A percentile compares a stretch with the other conserved stretches of the same genome.
phyloP scores from a whole-genome alignment of 441 rosid genomes.

The Rhodomyrtus psidioides region DNA sequence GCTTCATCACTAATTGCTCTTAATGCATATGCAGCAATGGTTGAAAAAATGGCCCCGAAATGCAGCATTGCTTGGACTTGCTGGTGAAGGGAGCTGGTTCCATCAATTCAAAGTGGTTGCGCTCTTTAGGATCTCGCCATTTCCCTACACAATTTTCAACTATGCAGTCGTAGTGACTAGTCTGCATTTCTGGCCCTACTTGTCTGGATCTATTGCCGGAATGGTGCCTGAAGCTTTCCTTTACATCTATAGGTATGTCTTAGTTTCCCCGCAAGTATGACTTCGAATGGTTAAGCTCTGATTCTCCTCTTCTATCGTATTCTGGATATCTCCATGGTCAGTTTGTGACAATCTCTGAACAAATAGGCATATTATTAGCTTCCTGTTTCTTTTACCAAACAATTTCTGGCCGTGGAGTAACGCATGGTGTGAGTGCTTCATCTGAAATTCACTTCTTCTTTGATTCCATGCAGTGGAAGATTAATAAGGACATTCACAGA shows the following conservation, averaged over 20 bases:
- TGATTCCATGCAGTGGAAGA: constrained; percentile 64
- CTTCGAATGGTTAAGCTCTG: neutral
- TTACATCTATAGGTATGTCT: constrained; percentile 75
- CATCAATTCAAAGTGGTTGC: constrained; percentile 94
- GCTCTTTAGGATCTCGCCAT: constrained; percentile 85
- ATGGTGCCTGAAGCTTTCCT: constrained; percentile 97
- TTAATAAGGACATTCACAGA: constrained; percentile 71
- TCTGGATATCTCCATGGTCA: neutral
- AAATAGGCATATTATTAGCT: neutral
- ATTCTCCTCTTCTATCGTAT: neutral
- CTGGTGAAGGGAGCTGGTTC: constrained; percentile 95
- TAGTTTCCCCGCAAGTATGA: neutral
- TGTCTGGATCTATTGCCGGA: constrained; percentile 78
- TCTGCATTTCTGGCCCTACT: constrained; percentile 87
- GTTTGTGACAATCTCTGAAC: neutral
- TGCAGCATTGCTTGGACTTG: constrained; percentile 78
- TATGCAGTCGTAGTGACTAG: constrained; percentile 84
- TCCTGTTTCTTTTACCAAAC: neutral
- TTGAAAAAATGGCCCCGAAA: constrained; percentile 86
- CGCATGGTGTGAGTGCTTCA: constrained; percentile 27
- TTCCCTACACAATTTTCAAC: constrained; percentile 97
- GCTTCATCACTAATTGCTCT: neutral
- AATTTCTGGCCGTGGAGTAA: neutral
- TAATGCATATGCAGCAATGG: constrained; percentile 64
- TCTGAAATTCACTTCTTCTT: neutral